Evolutionary conservation across 371 early-diverging fungal genomes (phyloP).

Genomic region (Mucor racemosus): DNA sequence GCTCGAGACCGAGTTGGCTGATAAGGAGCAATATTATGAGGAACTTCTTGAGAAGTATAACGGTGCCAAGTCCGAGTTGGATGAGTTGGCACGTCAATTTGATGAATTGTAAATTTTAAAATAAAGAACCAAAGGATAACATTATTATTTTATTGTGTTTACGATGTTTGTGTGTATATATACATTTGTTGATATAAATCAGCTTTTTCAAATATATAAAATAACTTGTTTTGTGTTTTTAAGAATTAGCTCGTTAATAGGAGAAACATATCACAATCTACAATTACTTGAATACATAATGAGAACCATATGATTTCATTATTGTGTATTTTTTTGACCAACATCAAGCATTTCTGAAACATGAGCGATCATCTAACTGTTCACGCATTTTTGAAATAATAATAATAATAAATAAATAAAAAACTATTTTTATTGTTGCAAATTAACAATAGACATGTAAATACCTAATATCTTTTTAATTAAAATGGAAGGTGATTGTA

Average conservation of each 20-base stretch:
- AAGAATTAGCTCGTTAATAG: no score
- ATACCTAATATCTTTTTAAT: no score
- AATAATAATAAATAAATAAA: no score
- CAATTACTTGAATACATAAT: neutral
- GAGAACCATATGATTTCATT: neutral
- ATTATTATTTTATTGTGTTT: neutral
- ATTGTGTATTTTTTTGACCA: neutral
- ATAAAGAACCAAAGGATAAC: neutral
- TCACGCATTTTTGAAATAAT: neutral
- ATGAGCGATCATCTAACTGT: neutral
- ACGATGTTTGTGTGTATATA: neutral
- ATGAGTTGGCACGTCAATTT: constrained; percentile 73
- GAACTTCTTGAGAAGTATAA: constrained; percentile 66
- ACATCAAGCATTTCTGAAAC: neutral
- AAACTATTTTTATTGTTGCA: no score
- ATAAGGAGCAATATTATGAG: constrained; percentile 69
- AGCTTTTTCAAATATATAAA: neutral
- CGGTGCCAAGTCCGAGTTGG: constrained; percentile 72
- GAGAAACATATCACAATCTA: no score
- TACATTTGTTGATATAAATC: neutral
- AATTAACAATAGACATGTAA: no score
- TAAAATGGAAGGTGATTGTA: neutral
- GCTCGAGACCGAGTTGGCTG: constrained; percentile 68
- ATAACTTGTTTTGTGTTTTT: neutral
- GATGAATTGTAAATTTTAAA: constrained; percentile 66